Conservation (phyloP, 2,329 filamentous ascomycete genomes). For the Tolypocladium tropicale region DNA sequence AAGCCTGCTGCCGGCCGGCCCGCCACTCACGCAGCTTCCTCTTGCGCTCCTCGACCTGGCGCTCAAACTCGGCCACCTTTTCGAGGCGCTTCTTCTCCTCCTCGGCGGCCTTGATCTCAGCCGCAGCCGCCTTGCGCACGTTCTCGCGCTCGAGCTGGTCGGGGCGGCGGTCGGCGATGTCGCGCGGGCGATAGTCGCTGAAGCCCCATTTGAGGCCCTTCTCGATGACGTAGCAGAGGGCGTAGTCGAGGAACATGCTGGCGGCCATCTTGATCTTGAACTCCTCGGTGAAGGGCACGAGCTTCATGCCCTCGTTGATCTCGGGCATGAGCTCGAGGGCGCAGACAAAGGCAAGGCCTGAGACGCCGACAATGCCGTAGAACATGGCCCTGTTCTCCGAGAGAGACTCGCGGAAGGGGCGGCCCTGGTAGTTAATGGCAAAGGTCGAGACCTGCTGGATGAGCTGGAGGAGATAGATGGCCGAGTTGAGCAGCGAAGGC, state of each 20-base stretch:
- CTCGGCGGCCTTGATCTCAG: conserved; percentile 34
- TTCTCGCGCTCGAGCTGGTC: conserved; percentile 78
- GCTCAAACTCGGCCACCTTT: conserved; percentile 50
- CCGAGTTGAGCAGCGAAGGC: conserved; percentile 89
- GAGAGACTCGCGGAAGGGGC: conserved; percentile 92
- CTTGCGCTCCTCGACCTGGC: conserved; percentile 41
- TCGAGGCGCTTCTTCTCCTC: conserved; percentile 41
- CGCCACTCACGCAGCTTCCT: conserved; percentile 38
- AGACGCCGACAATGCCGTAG: conserved; percentile 86
- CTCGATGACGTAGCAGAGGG: conserved; percentile 79
- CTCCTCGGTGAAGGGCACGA: conserved; percentile 79
- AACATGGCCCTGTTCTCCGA: conserved; percentile 97
- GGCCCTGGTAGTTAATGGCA: conserved; percentile 97
- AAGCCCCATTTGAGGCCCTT: conserved; percentile 75
- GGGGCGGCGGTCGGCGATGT: conserved; percentile 76
- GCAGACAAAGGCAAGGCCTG: conserved; percentile 84
- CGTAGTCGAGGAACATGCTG: conserved; percentile 82
- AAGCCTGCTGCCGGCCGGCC: conserved; percentile 18
- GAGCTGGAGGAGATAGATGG: conserved; percentile 91
- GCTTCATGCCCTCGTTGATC: conserved; percentile 83
- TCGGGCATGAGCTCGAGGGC: conserved; percentile 93
- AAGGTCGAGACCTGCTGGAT: conserved; percentile 99
- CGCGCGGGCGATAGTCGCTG: conserved; percentile 85
- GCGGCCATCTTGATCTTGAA: conserved; percentile 82
- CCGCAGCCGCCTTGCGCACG: conserved; percentile 52